phyloP scores from a whole-genome alignment of 202 grass and related monocot genomes.

The Eragrostis tef region DNA sequence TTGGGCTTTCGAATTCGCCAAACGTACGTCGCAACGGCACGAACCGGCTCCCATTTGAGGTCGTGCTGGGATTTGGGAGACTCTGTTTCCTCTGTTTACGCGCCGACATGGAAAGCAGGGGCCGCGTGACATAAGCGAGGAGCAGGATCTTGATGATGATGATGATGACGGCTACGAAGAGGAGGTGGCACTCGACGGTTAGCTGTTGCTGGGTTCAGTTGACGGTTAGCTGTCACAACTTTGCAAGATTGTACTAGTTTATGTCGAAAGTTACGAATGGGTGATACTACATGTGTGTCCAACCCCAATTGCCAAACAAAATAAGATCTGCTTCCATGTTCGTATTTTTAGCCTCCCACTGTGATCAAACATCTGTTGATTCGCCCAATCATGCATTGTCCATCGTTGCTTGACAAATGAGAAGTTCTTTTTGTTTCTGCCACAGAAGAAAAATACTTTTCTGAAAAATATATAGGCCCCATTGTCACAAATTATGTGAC shows the following conservation, averaged over 20 bases:
- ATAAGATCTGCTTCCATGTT: not conserved
- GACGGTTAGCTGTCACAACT: too few species aligned
- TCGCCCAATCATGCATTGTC: conserved; percentile 10
- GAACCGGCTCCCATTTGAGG: not conserved
- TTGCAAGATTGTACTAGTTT: too few species aligned
- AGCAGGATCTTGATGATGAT: not conserved
- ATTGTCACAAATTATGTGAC: too few species aligned
- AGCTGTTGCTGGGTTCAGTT: not conserved
- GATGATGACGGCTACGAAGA: not conserved
- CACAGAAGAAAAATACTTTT: too few species aligned
- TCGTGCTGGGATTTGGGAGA: not conserved
- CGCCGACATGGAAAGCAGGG: conserved; percentile 3
- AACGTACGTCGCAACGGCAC: not conserved
- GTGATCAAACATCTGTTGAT: conserved; percentile 18
- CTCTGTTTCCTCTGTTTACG: not conserved
- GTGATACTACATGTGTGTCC: not conserved
- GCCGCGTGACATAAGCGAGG: not conserved
- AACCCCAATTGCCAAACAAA: not conserved
- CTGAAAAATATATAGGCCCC: too few species aligned
- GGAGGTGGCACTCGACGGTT: conserved; percentile 29
- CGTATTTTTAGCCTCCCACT: not conserved
- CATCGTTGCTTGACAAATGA: not conserved
- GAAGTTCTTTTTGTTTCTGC: not conserved
- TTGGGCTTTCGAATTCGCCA: not conserved
- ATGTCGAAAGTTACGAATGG: not conserved